A percentile compares a stretch with the other conserved stretches of the same genome.
Conservation (phyloP, 106 monocot genomes). For the Hemerocallis citrina region DNA sequence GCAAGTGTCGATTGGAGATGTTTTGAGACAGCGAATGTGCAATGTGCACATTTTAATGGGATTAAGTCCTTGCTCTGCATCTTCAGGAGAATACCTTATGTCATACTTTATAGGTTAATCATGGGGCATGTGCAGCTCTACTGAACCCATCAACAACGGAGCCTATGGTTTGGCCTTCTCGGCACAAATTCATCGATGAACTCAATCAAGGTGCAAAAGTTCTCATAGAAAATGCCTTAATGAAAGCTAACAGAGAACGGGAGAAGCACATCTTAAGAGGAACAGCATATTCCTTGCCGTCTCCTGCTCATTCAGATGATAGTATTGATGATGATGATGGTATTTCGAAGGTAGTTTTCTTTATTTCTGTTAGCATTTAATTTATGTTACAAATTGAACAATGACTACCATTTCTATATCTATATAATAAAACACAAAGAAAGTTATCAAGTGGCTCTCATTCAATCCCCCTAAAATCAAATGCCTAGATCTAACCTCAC, state of each 20-base stretch:
- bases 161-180: conserved; percentile 92
- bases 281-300: conserved; percentile 30
- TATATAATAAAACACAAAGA: too few species aligned
- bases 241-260: conserved; percentile 73
- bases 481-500: too few species aligned
- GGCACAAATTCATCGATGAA: conserved; percentile 84
- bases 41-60: neutral
- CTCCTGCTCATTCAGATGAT: conserved; percentile 44
- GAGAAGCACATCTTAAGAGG: conserved; percentile 78
- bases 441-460: too few species aligned
- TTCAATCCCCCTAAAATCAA: too few species aligned
- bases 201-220: conserved; percentile 66
- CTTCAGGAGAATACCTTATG: conserved; percentile 76
- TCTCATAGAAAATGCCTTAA: conserved; percentile 70
- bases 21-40: too few species aligned
- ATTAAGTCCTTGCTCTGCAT: neutral
- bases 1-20: too few species aligned
- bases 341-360: conserved; percentile 47
- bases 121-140: conserved; percentile 72
- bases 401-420: neutral
- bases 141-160: conserved; percentile 86
- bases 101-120: conserved; percentile 61
- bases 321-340: conserved; percentile 39
- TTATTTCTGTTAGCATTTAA: neutral
- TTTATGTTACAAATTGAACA: neutral